phyloP scores from a whole-genome alignment of 225 moss, liverwort and hornwort species.

The Sphagnum contortum region DNA sequence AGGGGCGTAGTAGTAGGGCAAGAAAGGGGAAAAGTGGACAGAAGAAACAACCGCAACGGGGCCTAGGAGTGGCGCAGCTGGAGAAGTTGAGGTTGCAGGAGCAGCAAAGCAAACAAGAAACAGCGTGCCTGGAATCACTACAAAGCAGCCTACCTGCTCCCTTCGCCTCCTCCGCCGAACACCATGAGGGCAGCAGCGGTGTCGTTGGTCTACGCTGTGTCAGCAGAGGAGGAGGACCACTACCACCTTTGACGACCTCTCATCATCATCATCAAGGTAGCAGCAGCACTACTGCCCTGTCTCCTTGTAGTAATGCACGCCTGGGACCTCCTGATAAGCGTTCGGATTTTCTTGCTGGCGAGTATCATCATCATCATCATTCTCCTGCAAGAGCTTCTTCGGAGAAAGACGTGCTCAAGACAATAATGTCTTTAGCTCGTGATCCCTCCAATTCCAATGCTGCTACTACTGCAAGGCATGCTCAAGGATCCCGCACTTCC shows the following conservation, averaged over 20 bases:
- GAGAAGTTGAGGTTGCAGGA: constrained; percentile 95
- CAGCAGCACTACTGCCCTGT: constrained; percentile 20
- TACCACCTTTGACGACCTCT: no score
- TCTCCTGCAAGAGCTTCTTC: neutral
- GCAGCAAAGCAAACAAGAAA: constrained; percentile 75
- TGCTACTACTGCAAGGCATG: constrained; percentile 26
- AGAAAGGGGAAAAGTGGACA: constrained; percentile 75
- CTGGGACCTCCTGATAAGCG: constrained; percentile 27
- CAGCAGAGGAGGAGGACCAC: no score
- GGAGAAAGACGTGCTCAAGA: constrained; percentile 34
- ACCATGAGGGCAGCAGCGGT: no score
- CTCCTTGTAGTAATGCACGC: constrained; percentile 26
- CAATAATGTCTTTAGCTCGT: constrained; percentile 33
- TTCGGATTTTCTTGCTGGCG: constrained; percentile 28
- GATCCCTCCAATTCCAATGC: constrained; percentile 17
- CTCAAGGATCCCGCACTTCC: constrained; percentile 4
- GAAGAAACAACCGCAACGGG: constrained; percentile 93
- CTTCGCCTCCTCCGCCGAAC: constrained; percentile 4
- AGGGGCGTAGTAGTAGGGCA: constrained; percentile 46
- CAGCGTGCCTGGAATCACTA: constrained; percentile 44
- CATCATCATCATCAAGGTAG: constrained; percentile 11
- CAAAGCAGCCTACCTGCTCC: constrained; percentile 36
- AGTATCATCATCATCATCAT: constrained; percentile 25
- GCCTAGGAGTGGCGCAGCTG: constrained; percentile 94
- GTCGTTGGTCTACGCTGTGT: no score